These are phyloP conservation scores for Globisporangium emineosum DNA, from an alignment of 352 stramenopile genomes.

Conservation along the genomic window DNA sequence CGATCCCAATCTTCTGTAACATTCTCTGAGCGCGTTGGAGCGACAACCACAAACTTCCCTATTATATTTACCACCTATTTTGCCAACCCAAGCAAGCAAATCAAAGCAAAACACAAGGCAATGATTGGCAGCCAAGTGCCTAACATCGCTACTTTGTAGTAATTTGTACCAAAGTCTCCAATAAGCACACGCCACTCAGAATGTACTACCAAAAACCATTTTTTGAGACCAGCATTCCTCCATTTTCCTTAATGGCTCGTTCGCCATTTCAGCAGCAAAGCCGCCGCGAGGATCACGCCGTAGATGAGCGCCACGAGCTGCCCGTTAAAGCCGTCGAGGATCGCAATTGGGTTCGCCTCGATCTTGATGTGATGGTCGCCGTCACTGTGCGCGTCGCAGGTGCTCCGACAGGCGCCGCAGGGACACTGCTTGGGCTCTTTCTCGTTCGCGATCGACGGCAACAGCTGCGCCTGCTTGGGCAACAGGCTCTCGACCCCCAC, in stretches of 20 bases:
- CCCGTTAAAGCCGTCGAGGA: constrained; percentile 59
- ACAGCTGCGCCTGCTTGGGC: constrained; percentile 58
- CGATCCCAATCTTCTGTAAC: constrained; percentile 63
- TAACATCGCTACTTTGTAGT: too few relatives aligned
- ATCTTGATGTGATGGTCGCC: constrained; percentile 44
- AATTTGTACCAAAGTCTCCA: too few relatives aligned
- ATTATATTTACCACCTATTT: too few relatives aligned
- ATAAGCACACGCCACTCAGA: too few relatives aligned
- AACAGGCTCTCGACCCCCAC: constrained; percentile 27
- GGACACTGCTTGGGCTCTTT: constrained; percentile 65
- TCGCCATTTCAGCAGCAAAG: constrained; percentile 42
- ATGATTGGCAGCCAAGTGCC: too few relatives aligned
- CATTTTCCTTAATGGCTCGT: constrained; percentile 33
- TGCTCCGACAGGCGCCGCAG: constrained; percentile 63
- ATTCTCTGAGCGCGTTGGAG: constrained; percentile 28
- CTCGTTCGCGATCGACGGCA: constrained; percentile 59
- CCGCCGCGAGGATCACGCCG: constrained; percentile 34
- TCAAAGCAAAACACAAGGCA: too few relatives aligned
- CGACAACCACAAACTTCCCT: too few relatives aligned
- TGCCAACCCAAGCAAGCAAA: too few relatives aligned
- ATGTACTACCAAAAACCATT: too few relatives aligned
- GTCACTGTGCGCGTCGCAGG: constrained; percentile 48
- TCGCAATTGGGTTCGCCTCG: constrained; percentile 63
- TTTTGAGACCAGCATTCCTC: too few relatives aligned
- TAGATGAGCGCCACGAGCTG: constrained; percentile 63